Evolutionary conservation across 345 rosid species (phyloP), one percentile per base, ranked within the genome.

Genomic region (Heritiera littoralis): DNA sequence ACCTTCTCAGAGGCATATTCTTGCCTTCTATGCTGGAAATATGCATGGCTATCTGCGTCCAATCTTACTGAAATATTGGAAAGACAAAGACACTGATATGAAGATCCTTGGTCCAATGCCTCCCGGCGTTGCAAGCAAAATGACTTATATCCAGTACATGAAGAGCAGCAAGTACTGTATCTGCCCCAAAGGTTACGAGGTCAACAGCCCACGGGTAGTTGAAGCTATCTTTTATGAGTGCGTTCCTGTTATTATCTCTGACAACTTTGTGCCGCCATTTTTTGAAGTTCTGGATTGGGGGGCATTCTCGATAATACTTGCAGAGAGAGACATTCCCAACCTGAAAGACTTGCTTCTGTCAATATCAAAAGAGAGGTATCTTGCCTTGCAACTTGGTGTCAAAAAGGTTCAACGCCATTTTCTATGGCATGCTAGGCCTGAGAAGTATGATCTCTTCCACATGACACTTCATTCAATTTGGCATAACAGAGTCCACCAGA

Each of bases 381-480:
- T 80, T 0, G 85, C 85, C 75, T 81, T 95, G 94, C 99, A 93
- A 68, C 88, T 86, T 32, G 91, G 90, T 3, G 99, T 93, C 30
- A 88, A 85, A 83, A 93, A 88, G 83, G 93, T 84, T 66, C 98
- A 93, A 72, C 85, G 88, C 48, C 98, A 93, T 88, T 93, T 93
- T 79, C 90, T 93, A 5, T 95, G 99, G 98, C 98, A 95, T 81
- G 88, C 89, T 13, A 89, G 82, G 83, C 98, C 99, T 0, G 74
- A 88, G 81, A 95, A 87, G 85, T 91, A 93, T 14, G 99, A 95
- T 87, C 85, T 95, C 63, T 95, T 95, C 80, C 86, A 91, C 86
- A 93, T 95, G 99, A 91, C 93, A 55, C 94, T 93, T 68, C 98
- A 95, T 81, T 93, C 98, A 2, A 87, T 95, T 67, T 95, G 99